Evolutionary conservation across 1,284 basidiomycete species (phyloP), one percentile per base, ranked within the genome.

Genomic region (Apiotrichum gracile): DNA sequence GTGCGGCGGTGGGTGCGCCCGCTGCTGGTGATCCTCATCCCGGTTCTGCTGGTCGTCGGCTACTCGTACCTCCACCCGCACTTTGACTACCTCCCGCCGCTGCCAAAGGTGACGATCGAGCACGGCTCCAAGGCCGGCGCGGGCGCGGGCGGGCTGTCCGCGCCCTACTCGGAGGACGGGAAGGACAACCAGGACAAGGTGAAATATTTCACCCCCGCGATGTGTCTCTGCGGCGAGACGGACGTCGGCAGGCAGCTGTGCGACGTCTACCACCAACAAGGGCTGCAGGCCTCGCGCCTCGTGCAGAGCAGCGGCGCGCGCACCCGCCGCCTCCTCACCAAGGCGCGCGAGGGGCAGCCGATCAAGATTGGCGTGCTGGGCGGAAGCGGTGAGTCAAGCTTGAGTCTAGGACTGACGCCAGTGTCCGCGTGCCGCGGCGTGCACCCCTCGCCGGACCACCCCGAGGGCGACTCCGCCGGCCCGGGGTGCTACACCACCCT

Each of bases 371-470:
- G 73, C 25, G 60, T 75, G 9, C 51, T 75, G 16, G 73, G 73
- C 7, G 73, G 73, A 6, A 72, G 70, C 52, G 70, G 72, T 74
- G 55, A 58, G 70, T 63, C 5, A 10, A n/a, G 17, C 35, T 38
- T 21, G 35, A 38, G 35, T 38, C 31, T 31, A 3, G 31, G 5
- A 31, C 45, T 63, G 51, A 53, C 51, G 21, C 10, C 47, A 73
- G 73, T 75, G 1, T 73, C 71, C 5, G 73, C 73, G 10, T 75
- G 73, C 51, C 70, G 71, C 22, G 72, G 70, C 17, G 61, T 72
- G 8, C 70, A 75, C 50, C 72, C 69, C 1, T 62, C 58, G 16
- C 66, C 63, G 4, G 55, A 64, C 1, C 68, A 57, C 48, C 72
- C 72, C 8, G 66, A 67, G 49, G 72, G 73, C 34, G 70, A 75